Conservation (phyloP, 1,139 yeast species). For the Williopsis jadinii region DNA sequence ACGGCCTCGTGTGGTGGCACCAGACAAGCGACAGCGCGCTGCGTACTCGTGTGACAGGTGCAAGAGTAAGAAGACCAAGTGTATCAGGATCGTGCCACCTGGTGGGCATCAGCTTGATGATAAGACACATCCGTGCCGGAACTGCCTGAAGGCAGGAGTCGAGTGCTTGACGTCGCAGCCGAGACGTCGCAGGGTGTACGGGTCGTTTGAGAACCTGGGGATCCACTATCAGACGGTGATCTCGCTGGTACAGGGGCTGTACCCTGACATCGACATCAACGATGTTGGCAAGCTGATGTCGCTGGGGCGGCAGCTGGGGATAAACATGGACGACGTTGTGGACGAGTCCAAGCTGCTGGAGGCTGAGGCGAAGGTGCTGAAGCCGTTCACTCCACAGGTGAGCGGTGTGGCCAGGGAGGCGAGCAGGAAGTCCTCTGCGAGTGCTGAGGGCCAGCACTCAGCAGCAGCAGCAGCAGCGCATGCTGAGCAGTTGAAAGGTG, state of each 20-base stretch:
- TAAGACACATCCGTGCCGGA: conserved; percentile 31
- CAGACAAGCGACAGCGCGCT: conserved; percentile 32
- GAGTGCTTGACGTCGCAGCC: conserved; percentile 35
- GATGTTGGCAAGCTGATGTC: conserved; percentile 31
- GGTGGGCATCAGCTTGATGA: conserved; percentile 22
- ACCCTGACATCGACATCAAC: conserved; percentile 35
- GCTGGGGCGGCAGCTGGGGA: conserved; percentile 28
- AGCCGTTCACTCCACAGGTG: too few relatives aligned
- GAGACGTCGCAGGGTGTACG: conserved; percentile 31
- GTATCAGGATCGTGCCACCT: conserved; percentile 25
- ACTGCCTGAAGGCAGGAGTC: conserved; percentile 30
- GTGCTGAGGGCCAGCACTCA: too few relatives aligned
- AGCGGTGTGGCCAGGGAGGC: too few relatives aligned
- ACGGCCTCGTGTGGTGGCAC: conserved; percentile 22
- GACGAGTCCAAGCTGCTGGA: not conserved
- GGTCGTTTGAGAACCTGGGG: conserved; percentile 32
- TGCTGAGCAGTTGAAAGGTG: too few relatives aligned
- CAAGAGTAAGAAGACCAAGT: conserved; percentile 35
- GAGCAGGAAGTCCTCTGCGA: too few relatives aligned
- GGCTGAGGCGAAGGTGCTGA: too few relatives aligned
- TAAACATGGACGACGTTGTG: conserved; percentile 26
- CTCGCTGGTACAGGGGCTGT: conserved; percentile 30
- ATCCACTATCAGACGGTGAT: conserved; percentile 33
- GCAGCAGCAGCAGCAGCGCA: too few relatives aligned
- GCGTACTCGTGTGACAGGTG: conserved; percentile 41